Conservation (phyloP, 495 filamentous ascomycete species). For the Cetradonia linearis region DNA sequence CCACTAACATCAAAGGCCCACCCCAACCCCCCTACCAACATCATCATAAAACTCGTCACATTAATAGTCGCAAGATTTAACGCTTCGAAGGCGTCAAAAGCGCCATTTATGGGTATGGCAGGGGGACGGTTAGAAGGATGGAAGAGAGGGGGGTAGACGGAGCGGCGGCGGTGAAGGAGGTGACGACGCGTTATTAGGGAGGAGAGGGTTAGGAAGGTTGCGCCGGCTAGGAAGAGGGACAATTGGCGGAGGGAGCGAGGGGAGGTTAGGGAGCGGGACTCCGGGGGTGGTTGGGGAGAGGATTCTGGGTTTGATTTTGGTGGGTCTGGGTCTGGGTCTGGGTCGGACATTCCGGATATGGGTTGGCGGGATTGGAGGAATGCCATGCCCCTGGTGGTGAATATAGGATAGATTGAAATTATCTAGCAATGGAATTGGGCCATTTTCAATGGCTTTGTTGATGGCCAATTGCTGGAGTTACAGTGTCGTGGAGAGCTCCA, state of each 20-base stretch:
- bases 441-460: not conserved
- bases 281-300: conserved; percentile 10
- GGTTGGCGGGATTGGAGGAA: not conserved
- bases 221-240: conserved; percentile 56
- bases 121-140: conserved; percentile 39
- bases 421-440: no score
- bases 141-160: conserved; percentile 55
- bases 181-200: conserved; percentile 60
- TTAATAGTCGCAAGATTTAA: conserved; percentile 77
- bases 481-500: not conserved
- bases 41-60: conserved; percentile 57
- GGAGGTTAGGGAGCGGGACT: conserved; percentile 8
- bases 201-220: conserved; percentile 60
- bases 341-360: conserved; percentile 11
- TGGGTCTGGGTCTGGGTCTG: no score
- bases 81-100: conserved; percentile 63
- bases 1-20: conserved; percentile 64
- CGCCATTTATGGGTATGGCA: conserved; percentile 37
- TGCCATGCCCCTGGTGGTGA: conserved; percentile 3
- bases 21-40: conserved; percentile 53
- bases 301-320: not conserved
- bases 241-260: conserved; percentile 24
- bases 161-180: conserved; percentile 42
- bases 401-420: not conserved
- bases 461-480: not conserved